Base-by-base conservation (phyloP, 176 grass and related monocot genomes). In the Neostapfia colusana region DNA sequence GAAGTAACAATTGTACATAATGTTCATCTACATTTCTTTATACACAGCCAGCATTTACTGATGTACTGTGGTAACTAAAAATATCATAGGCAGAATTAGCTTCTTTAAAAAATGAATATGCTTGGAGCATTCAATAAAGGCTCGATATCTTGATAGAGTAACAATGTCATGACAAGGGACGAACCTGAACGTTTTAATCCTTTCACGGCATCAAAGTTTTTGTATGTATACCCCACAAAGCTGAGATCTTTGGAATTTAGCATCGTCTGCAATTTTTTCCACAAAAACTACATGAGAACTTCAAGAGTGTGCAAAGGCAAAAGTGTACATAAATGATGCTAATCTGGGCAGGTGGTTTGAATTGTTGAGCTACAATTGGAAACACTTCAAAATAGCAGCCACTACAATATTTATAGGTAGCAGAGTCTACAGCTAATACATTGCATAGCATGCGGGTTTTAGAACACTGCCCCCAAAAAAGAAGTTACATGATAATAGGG, bases 181-280 rank as follows among this genome's bases (percentile, higher is more conserved):
- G 81, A 82, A 93, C 91, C 91, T 83, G 78, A 64, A 76, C 91
- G 84, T 62, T 88, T 84, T 75, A 94, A 79, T 53, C 87, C 95
- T 88, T 99, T 99, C 49, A 99, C 80, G 36, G 95, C 95, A 87
- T 99, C 95, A 45, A 99, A 99, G 74, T 99, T 99, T 76, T 98
- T 98, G 89, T 92, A 98, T 65, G 95, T 98, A 80, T 98, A 98
- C 10, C 95, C 95, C 48, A 99, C 95, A 87, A 99, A 99, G 63
- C 95, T 99, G 67, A 99, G 83, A 88, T 99, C 95, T 89, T 95
- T 92, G 26, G 91, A 75, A 84, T 84, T 99, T 53, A 92, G 81
- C 85, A 92, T 79, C 76, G 50, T 89, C 95, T 99, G 92, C 16
- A 68, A 70, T n/a, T n/a, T n/a, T 64, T 0, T 43, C 63, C 49